A percentile compares a stretch with the other conserved stretches of the same genome.
Conservation (phyloP, 495 filamentous ascomycete genomes). For the Durotheca rogersii region DNA sequence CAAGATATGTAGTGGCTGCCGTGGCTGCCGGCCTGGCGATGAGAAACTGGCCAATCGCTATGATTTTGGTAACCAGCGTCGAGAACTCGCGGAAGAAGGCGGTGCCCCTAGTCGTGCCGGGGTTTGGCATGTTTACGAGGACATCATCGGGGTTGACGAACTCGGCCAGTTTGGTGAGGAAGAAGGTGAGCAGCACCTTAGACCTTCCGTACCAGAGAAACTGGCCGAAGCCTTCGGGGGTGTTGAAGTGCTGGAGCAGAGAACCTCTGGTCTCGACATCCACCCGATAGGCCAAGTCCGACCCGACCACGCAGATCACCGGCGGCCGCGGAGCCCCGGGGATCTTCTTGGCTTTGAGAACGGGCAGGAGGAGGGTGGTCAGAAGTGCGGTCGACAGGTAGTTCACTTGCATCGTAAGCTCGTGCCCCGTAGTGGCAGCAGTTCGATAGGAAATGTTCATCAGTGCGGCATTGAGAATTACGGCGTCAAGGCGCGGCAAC, state of each 20-base stretch:
- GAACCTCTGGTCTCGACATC: slow-evolving; percentile 30
- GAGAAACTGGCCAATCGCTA: not conserved
- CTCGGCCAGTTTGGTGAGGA: slow-evolving; percentile 39
- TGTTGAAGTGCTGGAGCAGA: slow-evolving; percentile 36
- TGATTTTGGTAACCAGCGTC: not conserved
- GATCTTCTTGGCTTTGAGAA: slow-evolving; percentile 34
- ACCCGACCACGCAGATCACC: slow-evolving; percentile 40
- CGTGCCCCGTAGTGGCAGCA: slow-evolving; percentile 52
- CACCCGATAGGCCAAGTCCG: slow-evolving; percentile 29
- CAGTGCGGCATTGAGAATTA: slow-evolving; percentile 51
- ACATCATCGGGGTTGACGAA: slow-evolving; percentile 40
- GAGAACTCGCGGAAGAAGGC: not conserved
- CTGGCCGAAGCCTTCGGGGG: slow-evolving; percentile 15
- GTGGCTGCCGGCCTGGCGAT: slow-evolving; percentile 19
- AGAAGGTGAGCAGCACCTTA: slow-evolving; percentile 42
- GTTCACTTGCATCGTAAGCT: slow-evolving; percentile 40
- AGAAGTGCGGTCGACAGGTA: slow-evolving; percentile 48
- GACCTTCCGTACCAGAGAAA: slow-evolving; percentile 35
- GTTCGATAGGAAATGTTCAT: slow-evolving; percentile 36
- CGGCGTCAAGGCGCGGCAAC: slow-evolving; percentile 42
- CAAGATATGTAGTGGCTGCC: slow-evolving; percentile 40
- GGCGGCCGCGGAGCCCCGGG: slow-evolving; percentile 16
- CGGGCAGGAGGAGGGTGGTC: slow-evolving; percentile 44
- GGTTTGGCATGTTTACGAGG: slow-evolving; percentile 45
- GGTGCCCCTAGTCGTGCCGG: slow-evolving; percentile 42